Conservation (phyloP, 305 asterid genomes). For the Ilex paraguariensis region DNA sequence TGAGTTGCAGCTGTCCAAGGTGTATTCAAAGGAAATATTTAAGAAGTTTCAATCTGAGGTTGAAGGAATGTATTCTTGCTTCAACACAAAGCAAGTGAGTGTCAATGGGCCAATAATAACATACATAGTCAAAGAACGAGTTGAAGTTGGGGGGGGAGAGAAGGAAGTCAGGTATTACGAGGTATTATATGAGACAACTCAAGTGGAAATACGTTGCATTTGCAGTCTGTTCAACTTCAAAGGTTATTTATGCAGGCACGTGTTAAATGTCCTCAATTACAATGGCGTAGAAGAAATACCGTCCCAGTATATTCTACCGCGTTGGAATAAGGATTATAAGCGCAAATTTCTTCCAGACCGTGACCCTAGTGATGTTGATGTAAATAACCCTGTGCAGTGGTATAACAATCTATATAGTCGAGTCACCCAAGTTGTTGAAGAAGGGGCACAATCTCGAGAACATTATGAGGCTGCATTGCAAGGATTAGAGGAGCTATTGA, state of each 20-base stretch:
- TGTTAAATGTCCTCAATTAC: slow-evolving; percentile 42
- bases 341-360: slow-evolving; percentile 17
- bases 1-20: slow-evolving; percentile 52
- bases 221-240: slow-evolving; percentile 50
- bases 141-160: slow-evolving; percentile 29
- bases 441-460: slow-evolving; percentile 41
- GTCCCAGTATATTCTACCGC: slow-evolving; percentile 38
- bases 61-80: slow-evolving; percentile 50
- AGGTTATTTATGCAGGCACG: slow-evolving; percentile 62
- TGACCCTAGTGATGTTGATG: slow-evolving; percentile 20
- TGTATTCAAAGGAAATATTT: slow-evolving; percentile 47
- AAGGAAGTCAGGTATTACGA: slow-evolving; percentile 43
- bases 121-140: slow-evolving; percentile 39
- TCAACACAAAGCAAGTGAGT: slow-evolving; percentile 41
- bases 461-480: slow-evolving; percentile 34
- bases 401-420: slow-evolving; percentile 26
- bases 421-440: slow-evolving; percentile 36
- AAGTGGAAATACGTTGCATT: slow-evolving; percentile 47
- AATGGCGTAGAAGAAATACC: slow-evolving; percentile 52
- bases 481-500: slow-evolving; percentile 31
- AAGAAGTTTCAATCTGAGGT: slow-evolving; percentile 45
- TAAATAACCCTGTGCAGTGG: slow-evolving; percentile 23
- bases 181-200: slow-evolving; percentile 44
- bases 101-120: slow-evolving; percentile 39
- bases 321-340: slow-evolving; percentile 47